Base-by-base conservation (phyloP, 2,329 filamentous ascomycete species). In the Diplodia sapinea region DNA sequence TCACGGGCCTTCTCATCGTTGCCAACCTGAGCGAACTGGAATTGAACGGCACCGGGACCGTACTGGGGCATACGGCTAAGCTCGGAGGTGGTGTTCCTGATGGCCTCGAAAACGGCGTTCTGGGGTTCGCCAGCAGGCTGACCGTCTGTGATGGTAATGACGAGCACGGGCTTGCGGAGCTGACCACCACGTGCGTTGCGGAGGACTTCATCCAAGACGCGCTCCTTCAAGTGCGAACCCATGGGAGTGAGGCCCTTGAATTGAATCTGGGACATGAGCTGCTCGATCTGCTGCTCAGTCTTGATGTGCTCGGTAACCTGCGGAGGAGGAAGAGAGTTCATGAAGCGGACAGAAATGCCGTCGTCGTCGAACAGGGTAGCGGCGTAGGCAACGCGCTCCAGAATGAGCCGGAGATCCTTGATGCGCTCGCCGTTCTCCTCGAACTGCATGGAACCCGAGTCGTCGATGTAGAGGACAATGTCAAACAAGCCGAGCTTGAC, bases 21-120 rank as follows among this genome's bases (percentile, higher is more conserved):
- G 70, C 88, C 88, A 59, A 91, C 88, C 72, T 91, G 88, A 0
- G 88, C 88, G 73, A 90, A 90, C 73, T 90, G 87, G 80, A 90
- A 90, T 0, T 86, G 84, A 68, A 90, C 77, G n/a, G 86, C 86
- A 59, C 85, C 85, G 33, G 81, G 80, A 38, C 87, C 87, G 72
- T 85, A 87, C 62, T 81, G 82, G 13, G 74, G 75, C 67, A 70
- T 73, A 52, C 73, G 71, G 62, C 82, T 79, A 31, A 87, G 78
- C 68, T 87, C 83, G 23, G 82, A 79, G 62, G 83, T 80, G 1
- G 87, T 84, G 71, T 83, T 82, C 59, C 82, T 81, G 70, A 90
- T 87, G 43, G 85, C 84, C 65, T 88, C 84, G 50, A 84, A 82
- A 8, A 90, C 83, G 17, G 85, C 80, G 61, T 83, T 83, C 68